Percentiles rank a stretch among this genome's conserved stretches.
phyloP scores from a whole-genome alignment of 208 protist genomes.

The Crithidia brevicula region DNA sequence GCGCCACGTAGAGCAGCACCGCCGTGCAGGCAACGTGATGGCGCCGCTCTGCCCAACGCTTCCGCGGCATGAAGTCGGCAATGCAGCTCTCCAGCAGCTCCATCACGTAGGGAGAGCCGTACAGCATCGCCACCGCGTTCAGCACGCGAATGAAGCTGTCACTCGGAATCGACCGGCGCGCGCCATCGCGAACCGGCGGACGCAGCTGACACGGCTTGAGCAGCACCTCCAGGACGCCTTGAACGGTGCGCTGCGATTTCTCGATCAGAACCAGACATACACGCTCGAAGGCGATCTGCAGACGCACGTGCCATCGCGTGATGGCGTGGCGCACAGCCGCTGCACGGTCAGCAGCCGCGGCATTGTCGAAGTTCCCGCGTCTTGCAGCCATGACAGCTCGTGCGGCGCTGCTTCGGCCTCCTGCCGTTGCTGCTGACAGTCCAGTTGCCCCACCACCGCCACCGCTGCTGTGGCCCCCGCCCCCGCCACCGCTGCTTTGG shows the following conservation, averaged over 20 bases:
- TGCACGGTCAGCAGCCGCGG: slow-evolving; percentile 5
- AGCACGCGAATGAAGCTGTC: slow-evolving; percentile 79
- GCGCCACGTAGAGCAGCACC: slow-evolving; percentile 74
- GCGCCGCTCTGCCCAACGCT: slow-evolving; percentile 60
- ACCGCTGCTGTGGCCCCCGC: neutral
- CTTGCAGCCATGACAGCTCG: neutral
- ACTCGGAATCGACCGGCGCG: slow-evolving; percentile 50
- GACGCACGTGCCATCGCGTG: slow-evolving; percentile 64
- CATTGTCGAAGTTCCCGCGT: neutral
- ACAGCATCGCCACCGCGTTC: slow-evolving; percentile 61
- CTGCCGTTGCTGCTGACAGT: neutral
- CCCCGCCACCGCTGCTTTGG: neutral
- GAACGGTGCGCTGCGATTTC: slow-evolving; percentile 66
- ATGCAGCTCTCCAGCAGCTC: slow-evolving; percentile 69
- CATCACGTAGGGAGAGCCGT: slow-evolving; percentile 49
- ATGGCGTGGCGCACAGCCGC: slow-evolving; percentile 33
- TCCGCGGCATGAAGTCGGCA: slow-evolving; percentile 60
- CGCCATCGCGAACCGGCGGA: slow-evolving; percentile 60
- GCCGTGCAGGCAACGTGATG: slow-evolving; percentile 76
- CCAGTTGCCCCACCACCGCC: neutral
- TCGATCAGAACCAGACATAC: slow-evolving; percentile 71
- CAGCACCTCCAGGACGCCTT: slow-evolving; percentile 73
- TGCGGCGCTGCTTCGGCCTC: slow-evolving; percentile 1
- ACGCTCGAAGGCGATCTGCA: slow-evolving; percentile 77
- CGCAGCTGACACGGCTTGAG: slow-evolving; percentile 72